These are phyloP conservation scores for Fusarium xyrophilum DNA, from an alignment of 2,329 filamentous ascomycete species.

Conservation along the genomic window DNA sequence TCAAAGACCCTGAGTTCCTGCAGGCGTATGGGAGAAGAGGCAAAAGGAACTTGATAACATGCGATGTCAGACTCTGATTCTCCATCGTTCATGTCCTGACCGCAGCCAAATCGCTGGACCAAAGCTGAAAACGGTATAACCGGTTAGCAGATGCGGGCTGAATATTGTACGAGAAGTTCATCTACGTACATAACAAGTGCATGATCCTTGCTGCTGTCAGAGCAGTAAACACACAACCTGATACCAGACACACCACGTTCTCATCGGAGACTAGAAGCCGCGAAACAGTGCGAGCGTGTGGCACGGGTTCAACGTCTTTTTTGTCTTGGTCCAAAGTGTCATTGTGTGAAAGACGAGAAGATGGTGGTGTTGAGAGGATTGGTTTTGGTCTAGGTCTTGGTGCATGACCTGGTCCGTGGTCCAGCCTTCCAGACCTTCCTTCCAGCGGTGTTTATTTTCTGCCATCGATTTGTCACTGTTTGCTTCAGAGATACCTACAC, in stretches of 20 bases:
- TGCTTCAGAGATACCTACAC: not conserved
- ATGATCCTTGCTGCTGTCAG: constrained; percentile 12
- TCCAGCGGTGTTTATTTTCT: not conserved
- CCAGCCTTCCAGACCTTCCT: constrained; percentile 16
- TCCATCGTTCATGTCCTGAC: constrained; percentile 26
- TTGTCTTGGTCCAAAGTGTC: constrained; percentile 2
- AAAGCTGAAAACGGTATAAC: constrained; percentile 20
- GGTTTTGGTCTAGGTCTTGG: constrained; percentile 12
- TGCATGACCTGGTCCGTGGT: constrained; percentile 12
- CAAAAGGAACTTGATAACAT: constrained; percentile 27
- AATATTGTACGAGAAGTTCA: constrained; percentile 15
- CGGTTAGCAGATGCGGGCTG: constrained; percentile 16
- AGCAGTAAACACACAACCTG: constrained; percentile 3
- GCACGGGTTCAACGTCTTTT: constrained; percentile 35
- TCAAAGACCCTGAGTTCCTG: constrained; percentile 16
- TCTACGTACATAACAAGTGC: constrained; percentile 5
- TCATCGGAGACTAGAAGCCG: constrained; percentile 16
- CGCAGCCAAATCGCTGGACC: constrained; percentile 12
- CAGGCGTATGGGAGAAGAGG: constrained; percentile 3
- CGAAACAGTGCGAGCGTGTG: constrained; percentile 23
- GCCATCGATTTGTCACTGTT: not conserved
- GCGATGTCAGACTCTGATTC: constrained; percentile 17
- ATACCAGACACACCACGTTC: constrained; percentile 16
- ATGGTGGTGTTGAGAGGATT: constrained; percentile 8
- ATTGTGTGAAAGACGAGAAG: not conserved